Evolutionary conservation across 179 eudicot species (phyloP), one percentile per base, ranked within the genome.

Genomic region (Nepenthes alata): DNA sequence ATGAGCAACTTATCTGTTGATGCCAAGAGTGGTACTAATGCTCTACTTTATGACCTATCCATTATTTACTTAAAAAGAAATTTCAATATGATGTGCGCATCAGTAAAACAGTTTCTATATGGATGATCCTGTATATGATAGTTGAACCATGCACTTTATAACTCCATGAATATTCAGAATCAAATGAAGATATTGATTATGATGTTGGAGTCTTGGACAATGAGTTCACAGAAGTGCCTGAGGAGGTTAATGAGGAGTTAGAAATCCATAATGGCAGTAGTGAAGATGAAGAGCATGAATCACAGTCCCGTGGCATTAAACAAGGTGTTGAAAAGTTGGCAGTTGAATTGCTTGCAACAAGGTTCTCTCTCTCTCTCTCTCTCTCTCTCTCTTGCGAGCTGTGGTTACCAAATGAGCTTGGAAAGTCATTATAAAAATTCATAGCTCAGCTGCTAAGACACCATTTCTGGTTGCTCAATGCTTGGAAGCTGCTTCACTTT

Each of bases 281-380:
- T 9, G 35, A 39, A 34, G 71, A 35, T 44, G 38, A 55, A 55
- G 41, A 63, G 59, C 57, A 57, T 51, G 61, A 44, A 16, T 56
- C 61, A 44, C 54, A 54, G 53, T 59, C 25, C 54, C 59, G 49
- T 47, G 62, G 44, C 60, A 75, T 50, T 65, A 78, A 66, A 64
- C 66, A 61, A 70, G 82, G 59, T 54, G 88, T 74, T 59, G 78
- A 77, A 71, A 75, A 82, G 52, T 11, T 57, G 68, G 95, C 86
- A 47, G 61, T 82, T 67, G 67, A 70, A 77, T 71, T 84, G 54
- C 86, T 88, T 64, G 83, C 82, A 0, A 70, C 66, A 70, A 87
- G 95, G 96, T 88, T 16, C 41, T n/a, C 13, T 48, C 60, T 47
- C 53, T 55, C 14, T 13, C 47, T 15, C 56, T 37, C 25, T 54